Base-by-base conservation (phyloP, 805 yeast species). In the Cyberlindnera subsufficiens region DNA sequence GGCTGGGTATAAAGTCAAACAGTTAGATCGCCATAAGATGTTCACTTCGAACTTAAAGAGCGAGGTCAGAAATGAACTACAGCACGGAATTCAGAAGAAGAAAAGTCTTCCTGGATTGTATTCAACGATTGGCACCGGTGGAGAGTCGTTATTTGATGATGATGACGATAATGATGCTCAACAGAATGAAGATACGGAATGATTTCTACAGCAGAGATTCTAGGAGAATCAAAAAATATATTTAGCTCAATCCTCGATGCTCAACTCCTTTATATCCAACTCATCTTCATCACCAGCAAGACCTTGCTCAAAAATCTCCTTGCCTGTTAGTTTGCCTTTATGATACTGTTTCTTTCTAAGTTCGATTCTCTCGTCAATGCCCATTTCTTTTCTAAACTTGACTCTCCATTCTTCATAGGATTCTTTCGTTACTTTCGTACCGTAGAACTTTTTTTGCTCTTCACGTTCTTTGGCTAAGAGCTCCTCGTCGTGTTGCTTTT, bases 241-340 rank as follows among this genome's bases (percentile, higher is more conserved):
- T 7, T 22, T 35, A 18, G 11, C 14, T 32, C 16, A 32, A 30
- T 25, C 40, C n/a, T 37, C 50, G 16, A 46, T 42, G 37, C 40
- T n/a, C 29, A 46, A n/a, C 9, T 36, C 50, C 19, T 48, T 51
- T 16, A 53, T 44, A 15, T 47, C 59, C 3, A 59, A 76, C 6
- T 69, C 78, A 35, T 78, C 90, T 19, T 68, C 80, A 30, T 77
- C 82, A 40, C 81, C 82, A 34, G 85, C 95, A 53, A 93, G 74
- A 36, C 98, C 98, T 56, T 74, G 74, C 59, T 89, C 98, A 58
- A 91, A 91, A 46, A 93, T 85, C 64, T 88, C 91, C 54, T 78
- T 75, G 19, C 99, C 99, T 0, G 95, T 82, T 56, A 89, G 64
- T 63, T 81, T 85, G 7, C 93, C 95, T 35, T 72, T 73, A 58